These are phyloP conservation scores for Fusarium sp. DNA, from an alignment of 2,329 filamentous ascomycete species.

Conservation along the genomic window DNA sequence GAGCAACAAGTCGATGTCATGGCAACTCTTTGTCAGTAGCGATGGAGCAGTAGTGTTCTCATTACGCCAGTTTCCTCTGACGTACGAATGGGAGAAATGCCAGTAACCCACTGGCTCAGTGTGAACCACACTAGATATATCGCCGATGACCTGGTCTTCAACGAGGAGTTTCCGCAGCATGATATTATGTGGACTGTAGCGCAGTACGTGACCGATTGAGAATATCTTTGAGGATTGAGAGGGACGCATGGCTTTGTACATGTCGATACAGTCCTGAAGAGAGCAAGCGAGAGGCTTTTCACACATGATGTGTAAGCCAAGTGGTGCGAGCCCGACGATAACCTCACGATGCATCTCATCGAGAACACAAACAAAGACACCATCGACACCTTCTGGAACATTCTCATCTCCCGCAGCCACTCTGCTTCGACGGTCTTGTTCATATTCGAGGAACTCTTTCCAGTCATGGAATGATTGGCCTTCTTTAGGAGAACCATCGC, in stretches of 20 bases:
- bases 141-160: slow-evolving; percentile 80
- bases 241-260: slow-evolving; percentile 69
- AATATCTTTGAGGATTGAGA: slow-evolving; percentile 66
- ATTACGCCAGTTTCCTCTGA: slow-evolving; percentile 93
- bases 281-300: slow-evolving; percentile 93
- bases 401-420: slow-evolving; percentile 59
- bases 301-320: slow-evolving; percentile 86
- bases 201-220: slow-evolving; percentile 91
- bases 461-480: slow-evolving; percentile 80
- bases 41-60: slow-evolving; percentile 81
- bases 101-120: slow-evolving; percentile 96
- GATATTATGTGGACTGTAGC: slow-evolving; percentile 94
- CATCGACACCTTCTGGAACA: slow-evolving; percentile 68
- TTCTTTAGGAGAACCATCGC: slow-evolving; percentile 57
- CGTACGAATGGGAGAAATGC: slow-evolving; percentile 93
- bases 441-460: slow-evolving; percentile 80
- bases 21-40: slow-evolving; percentile 93
- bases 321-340: slow-evolving; percentile 75
- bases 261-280: slow-evolving; percentile 79
- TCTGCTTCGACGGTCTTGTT: slow-evolving; percentile 69
- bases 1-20: slow-evolving; percentile 92
- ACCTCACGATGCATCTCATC: slow-evolving; percentile 91
- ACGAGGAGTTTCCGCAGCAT: slow-evolving; percentile 82
- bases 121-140: slow-evolving; percentile 87
- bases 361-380: slow-evolving; percentile 73